Evolutionary conservation across 345 rosid genomes (phyloP).

Genomic region (Bretschneidera sinensis): DNA sequence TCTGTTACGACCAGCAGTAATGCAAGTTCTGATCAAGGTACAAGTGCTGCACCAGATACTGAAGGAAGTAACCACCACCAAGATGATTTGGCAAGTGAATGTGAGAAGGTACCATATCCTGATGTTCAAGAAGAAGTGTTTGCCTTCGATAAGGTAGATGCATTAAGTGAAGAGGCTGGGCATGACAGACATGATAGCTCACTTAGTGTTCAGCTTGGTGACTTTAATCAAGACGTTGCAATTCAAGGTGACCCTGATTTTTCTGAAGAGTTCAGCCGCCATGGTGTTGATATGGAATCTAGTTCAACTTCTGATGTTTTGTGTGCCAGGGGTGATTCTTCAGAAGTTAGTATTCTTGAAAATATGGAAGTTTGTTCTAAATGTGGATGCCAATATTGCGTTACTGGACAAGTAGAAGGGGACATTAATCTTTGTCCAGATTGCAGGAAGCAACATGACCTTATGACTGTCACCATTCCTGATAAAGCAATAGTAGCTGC

Average conservation of each 20-base stretch:
- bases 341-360: conserved; percentile 40
- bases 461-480: conserved; percentile 22
- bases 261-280: conserved; percentile 40
- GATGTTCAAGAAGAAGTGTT: conserved; percentile 55
- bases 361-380: conserved; percentile 46
- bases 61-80: conserved; percentile 48
- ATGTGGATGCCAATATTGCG: conserved; percentile 55
- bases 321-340: conserved; percentile 31
- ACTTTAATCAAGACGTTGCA: conserved; percentile 34
- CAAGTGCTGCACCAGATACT: conserved; percentile 42
- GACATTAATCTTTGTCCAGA: conserved; percentile 59
- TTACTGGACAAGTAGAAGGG: conserved; percentile 31
- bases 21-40: conserved; percentile 61
- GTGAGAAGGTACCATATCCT: conserved; percentile 26
- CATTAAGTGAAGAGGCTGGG: conserved; percentile 32
- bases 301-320: conserved; percentile 38
- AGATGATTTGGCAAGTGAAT: conserved; percentile 37
- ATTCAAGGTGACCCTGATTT: too few species aligned
- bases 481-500: conserved; percentile 26
- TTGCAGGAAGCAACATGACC: conserved; percentile 48
- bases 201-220: conserved; percentile 34
- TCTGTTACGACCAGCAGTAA: conserved; percentile 63
- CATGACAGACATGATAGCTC: conserved; percentile 35
- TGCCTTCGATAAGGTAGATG: conserved; percentile 55
- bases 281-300: conserved; percentile 34